A percentile compares a stretch with the other conserved stretches of the same genome.
Evolutionary conservation across 768 basidiomycete genomes (phyloP).

Genomic region (Lentinula sp.): DNA sequence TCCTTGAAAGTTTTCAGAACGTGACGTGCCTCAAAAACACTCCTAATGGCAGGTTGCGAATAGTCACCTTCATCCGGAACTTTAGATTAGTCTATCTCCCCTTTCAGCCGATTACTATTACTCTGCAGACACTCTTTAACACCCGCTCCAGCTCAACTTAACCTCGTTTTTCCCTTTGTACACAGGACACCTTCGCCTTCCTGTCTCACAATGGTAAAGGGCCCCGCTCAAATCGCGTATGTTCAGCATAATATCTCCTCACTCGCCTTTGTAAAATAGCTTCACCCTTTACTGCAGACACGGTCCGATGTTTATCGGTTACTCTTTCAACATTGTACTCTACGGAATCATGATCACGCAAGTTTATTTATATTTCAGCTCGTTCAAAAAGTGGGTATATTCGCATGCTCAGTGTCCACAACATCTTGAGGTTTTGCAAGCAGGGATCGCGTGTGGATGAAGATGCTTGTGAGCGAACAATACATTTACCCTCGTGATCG

Average conservation of each 20-base stretch:
- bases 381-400: conserved; percentile 26
- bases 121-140: neutral
- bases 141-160: neutral
- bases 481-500: neutral
- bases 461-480: conserved; percentile 29
- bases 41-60: too few relatives aligned
- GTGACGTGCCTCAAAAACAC: too few relatives aligned
- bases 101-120: too few relatives aligned
- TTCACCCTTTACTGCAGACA: conserved; percentile 24
- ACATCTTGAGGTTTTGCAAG: neutral
- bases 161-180: neutral
- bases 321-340: conserved; percentile 37
- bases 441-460: conserved; percentile 43
- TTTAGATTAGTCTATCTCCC: too few relatives aligned
- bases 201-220: neutral
- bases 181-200: neutral
- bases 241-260: neutral
- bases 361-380: conserved; percentile 39
- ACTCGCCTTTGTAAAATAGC: neutral
- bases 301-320: conserved; percentile 45
- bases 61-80: too few relatives aligned
- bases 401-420: neutral
- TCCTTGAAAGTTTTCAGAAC: too few relatives aligned
- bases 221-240: conserved; percentile 29
- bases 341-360: conserved; percentile 47